Evolutionary conservation across 176 grass and related monocot species (phyloP).

Genomic region (Juncus inflexus): DNA sequence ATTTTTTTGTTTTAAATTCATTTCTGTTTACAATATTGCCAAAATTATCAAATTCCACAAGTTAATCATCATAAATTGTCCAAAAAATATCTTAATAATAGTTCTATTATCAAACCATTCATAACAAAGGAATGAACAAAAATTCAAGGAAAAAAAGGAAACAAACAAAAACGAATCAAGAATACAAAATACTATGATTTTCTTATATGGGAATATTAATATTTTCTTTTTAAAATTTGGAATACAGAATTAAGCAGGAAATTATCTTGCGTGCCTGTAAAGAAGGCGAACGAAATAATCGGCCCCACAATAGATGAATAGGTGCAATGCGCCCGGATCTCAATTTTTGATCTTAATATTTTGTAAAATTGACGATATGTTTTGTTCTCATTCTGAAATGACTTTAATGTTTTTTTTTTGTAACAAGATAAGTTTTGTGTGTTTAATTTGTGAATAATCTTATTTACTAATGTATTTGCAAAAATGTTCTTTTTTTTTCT

Average conservation of each 20-base stretch:
- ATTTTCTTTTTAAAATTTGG: neutral
- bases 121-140: no score
- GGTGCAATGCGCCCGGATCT: constrained; percentile 48
- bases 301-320: constrained; percentile 84
- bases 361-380: neutral
- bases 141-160: no score
- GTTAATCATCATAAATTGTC: no score
- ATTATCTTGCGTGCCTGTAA: constrained; percentile 42
- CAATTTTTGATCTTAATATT: constrained; percentile 1
- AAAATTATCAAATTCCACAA: no score
- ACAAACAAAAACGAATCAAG: no score
- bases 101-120: no score
- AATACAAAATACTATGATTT: no score
- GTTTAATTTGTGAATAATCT: neutral
- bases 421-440: neutral
- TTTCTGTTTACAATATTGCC: no score
- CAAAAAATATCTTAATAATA: no score
- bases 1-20: neutral
- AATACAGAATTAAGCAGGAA: constrained; percentile 56
- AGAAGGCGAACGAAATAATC: constrained; percentile 81
- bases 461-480: no score
- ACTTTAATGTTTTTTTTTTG: neutral
- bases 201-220: no score
- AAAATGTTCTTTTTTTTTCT: no score
- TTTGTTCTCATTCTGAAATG: neutral